phyloP scores from a whole-genome alignment of 768 basidiomycete species.

The Exidia glandulosa region DNA sequence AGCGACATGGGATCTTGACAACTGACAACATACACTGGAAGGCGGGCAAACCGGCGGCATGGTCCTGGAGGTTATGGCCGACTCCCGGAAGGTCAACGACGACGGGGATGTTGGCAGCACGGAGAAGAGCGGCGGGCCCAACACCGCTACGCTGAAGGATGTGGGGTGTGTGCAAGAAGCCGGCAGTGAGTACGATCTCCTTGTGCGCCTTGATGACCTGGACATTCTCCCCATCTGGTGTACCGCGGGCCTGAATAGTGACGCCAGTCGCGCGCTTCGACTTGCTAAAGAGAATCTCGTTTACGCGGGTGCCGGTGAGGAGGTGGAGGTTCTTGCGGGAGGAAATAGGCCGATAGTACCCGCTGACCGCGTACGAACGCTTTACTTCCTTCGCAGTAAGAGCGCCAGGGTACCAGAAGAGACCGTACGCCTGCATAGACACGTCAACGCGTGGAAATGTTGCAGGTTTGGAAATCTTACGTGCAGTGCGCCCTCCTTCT shows the following conservation, averaged over 20 bases:
- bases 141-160: constrained; percentile 2
- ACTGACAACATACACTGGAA: background rate
- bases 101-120: background rate
- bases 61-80: constrained; percentile 1
- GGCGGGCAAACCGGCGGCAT: background rate
- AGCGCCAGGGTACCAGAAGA: constrained; percentile 1
- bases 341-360: background rate
- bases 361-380: constrained; percentile 1
- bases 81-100: background rate
- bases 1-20: background rate
- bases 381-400: background rate
- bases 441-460: too few relatives aligned
- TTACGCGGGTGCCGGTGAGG: background rate
- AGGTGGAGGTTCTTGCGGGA: constrained; percentile 1
- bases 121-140: background rate
- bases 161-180: constrained; percentile 2
- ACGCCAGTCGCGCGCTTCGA: background rate
- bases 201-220: background rate
- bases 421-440: constrained; percentile 1
- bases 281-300: background rate
- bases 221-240: background rate
- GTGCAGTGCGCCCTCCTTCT: background rate
- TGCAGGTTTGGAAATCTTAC: too few relatives aligned
- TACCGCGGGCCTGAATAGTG: background rate
- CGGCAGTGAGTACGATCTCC: background rate